A percentile compares a stretch with the other conserved stretches of the same genome.
phyloP scores from a whole-genome alignment of 805 yeast genomes.

The Saccharomycopsis babjevae region DNA sequence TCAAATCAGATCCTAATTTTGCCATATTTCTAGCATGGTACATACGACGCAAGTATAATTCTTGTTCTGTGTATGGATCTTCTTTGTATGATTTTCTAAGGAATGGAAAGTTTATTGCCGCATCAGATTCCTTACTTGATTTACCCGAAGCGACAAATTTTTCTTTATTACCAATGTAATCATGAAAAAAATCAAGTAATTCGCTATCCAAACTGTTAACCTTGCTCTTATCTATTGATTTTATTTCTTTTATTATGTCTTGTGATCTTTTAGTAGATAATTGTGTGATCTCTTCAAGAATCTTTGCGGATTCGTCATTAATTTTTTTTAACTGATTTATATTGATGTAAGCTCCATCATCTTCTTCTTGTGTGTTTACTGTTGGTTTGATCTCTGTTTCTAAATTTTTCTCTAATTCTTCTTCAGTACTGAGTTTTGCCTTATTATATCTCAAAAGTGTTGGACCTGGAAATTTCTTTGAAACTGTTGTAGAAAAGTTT shows the following conservation, averaged over 20 bases:
- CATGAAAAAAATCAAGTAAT: constrained; percentile 9
- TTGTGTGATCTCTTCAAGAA: constrained; percentile 4
- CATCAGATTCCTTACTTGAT: background rate
- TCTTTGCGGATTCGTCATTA: constrained; percentile 9
- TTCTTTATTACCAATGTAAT: constrained; percentile 13
- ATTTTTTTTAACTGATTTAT: constrained; percentile 4
- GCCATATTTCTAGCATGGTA: constrained; percentile 48
- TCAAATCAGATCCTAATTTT: constrained; percentile 53
- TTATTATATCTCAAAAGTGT: background rate
- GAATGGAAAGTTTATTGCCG: constrained; percentile 38
- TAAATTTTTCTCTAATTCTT: background rate
- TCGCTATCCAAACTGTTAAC: constrained; percentile 6
- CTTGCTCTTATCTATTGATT: background rate
- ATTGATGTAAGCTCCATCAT: background rate
- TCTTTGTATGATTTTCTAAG: constrained; percentile 49
- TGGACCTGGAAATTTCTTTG: background rate
- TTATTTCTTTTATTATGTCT: background rate
- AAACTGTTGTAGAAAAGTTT: background rate
- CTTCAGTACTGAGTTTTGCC: background rate
- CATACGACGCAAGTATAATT: constrained; percentile 63
- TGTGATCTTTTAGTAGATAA: background rate
- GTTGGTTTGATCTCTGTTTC: background rate
- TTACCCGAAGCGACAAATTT: constrained; percentile 1
- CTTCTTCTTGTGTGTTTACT: background rate
- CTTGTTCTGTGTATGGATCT: constrained; percentile 68